Conservation (phyloP, 495 filamentous ascomycete species). For the Ramalina intermedia region DNA sequence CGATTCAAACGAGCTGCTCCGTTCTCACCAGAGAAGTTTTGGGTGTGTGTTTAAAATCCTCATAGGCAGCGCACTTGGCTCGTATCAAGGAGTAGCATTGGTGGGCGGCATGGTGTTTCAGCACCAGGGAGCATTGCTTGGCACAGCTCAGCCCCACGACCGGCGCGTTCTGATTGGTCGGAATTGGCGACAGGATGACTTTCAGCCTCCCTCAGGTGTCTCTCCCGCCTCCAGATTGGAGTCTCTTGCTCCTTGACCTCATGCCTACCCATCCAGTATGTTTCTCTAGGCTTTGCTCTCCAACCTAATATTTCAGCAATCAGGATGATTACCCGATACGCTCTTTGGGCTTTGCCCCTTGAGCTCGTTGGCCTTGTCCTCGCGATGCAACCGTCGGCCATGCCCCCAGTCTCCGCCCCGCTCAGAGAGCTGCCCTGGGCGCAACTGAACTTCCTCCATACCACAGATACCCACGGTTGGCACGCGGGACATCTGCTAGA, state of each 20-base stretch:
- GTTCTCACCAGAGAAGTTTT: too few species aligned
- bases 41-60: too few species aligned
- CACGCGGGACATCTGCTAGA: constrained; percentile 86
- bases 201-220: too few species aligned
- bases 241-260: background rate
- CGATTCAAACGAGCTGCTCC: too few species aligned
- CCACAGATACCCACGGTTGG: constrained; percentile 94
- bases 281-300: background rate
- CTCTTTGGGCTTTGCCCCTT: constrained; percentile 6
- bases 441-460: constrained; percentile 86
- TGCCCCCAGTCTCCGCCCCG: constrained; percentile 61
- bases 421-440: constrained; percentile 79
- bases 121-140: too few species aligned
- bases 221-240: too few species aligned
- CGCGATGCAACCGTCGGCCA: constrained; percentile 67
- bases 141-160: too few species aligned
- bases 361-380: constrained; percentile 19
- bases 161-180: too few species aligned
- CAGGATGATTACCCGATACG: constrained; percentile 11
- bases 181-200: too few species aligned
- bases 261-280: background rate
- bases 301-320: background rate
- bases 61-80: too few species aligned
- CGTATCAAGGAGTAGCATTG: too few species aligned
- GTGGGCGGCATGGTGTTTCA: too few species aligned